Evolutionary conservation across 495 filamentous ascomycete species (phyloP).

Genomic region (Penicillium fimorum): DNA sequence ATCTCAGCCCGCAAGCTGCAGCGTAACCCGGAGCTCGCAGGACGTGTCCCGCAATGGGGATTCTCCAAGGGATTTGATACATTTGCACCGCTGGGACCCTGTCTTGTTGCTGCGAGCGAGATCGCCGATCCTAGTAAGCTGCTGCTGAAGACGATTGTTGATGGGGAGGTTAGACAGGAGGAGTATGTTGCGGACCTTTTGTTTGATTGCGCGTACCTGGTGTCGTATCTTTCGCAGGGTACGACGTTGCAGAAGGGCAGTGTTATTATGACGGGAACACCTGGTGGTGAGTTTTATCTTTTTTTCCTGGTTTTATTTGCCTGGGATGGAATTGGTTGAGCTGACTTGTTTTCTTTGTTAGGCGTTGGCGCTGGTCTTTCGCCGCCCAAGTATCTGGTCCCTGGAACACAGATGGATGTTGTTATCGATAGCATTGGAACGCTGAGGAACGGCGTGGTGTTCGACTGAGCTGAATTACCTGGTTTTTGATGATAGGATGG

Average conservation of each 20-base stretch:
- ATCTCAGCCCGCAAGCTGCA: constrained; percentile 49
- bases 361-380: constrained; percentile 34
- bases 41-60: constrained; percentile 69
- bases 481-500: background rate
- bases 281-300: constrained; percentile 26
- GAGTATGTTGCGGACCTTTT: constrained; percentile 66
- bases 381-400: constrained; percentile 34
- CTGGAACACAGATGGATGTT: constrained; percentile 42
- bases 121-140: constrained; percentile 56
- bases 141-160: constrained; percentile 57
- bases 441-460: constrained; percentile 31
- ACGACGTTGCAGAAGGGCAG: constrained; percentile 73
- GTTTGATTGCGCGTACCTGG: constrained; percentile 64
- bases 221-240: constrained; percentile 66
- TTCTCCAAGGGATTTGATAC: constrained; percentile 76
- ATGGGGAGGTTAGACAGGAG: constrained; percentile 64
- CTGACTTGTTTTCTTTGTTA: constrained; percentile 1
- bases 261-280: constrained; percentile 73
- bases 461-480: constrained; percentile 9
- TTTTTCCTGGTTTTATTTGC: background rate
- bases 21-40: constrained; percentile 47
- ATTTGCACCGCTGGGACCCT: constrained; percentile 69
- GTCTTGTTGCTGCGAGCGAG: constrained; percentile 28
- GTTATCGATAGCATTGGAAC: constrained; percentile 37
- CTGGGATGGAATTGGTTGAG: background rate